phyloP scores from a whole-genome alignment of 139 green algal species.

The Chlorella vulgaris region DNA sequence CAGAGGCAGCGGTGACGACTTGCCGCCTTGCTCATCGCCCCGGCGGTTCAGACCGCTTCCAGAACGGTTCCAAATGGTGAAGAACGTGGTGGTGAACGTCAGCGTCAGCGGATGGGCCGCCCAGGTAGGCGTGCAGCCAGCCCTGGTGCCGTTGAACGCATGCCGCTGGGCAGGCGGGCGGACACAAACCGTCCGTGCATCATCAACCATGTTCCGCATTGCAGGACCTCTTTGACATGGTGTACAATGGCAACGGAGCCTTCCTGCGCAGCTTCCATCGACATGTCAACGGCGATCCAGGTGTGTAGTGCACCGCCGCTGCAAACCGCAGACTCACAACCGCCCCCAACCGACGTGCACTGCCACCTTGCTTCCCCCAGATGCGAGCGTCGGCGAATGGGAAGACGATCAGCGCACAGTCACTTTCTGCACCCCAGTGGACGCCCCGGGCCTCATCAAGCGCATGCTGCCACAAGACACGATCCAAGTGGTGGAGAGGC shows the following conservation, averaged over 20 bases:
- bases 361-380: background rate
- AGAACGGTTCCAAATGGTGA: background rate
- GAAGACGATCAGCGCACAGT: slow-evolving; percentile 7
- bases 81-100: background rate
- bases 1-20: background rate
- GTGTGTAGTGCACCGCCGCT: background rate
- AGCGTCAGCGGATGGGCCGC: background rate
- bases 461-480: slow-evolving; percentile 19
- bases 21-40: too few relatives aligned
- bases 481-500: slow-evolving; percentile 37
- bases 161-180: background rate
- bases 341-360: background rate
- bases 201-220: background rate
- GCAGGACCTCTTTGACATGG: slow-evolving; percentile 16
- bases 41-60: background rate
- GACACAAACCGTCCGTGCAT: background rate
- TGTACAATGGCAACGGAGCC: background rate
- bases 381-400: slow-evolving; percentile 13
- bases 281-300: slow-evolving; percentile 28
- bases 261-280: slow-evolving; percentile 9
- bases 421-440: slow-evolving; percentile 31
- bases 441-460: slow-evolving; percentile 40
- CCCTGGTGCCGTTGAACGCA: background rate
- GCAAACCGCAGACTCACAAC: background rate
- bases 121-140: background rate